A percentile compares a stretch with the other conserved stretches of the same genome.
phyloP scores from a whole-genome alignment of 345 rosid species.

The Dipteronia dyeriana region DNA sequence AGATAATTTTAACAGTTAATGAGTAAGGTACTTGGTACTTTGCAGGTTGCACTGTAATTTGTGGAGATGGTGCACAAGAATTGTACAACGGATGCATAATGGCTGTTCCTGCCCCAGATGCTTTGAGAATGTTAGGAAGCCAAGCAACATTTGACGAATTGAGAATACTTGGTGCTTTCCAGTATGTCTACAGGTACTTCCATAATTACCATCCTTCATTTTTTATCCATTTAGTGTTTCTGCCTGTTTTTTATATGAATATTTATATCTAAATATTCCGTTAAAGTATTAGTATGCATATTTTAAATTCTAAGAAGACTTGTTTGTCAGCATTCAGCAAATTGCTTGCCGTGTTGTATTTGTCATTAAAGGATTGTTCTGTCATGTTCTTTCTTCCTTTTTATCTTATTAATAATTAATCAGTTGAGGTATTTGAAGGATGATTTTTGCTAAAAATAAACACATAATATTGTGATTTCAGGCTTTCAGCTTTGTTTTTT shows the following conservation, averaged over 20 bases:
- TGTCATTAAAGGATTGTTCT: too few relatives aligned
- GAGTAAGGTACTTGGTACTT: not conserved
- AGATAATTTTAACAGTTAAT: not conserved
- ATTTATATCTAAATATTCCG: not conserved
- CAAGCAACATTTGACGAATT: conserved; percentile 69
- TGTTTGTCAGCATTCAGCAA: not conserved
- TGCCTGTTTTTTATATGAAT: not conserved
- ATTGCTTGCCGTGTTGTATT: not conserved
- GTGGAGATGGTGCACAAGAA: conserved; percentile 54
- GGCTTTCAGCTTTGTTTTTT: too few relatives aligned
- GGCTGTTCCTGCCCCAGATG: conserved; percentile 83
- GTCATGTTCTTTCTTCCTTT: not conserved
- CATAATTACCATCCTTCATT: not conserved
- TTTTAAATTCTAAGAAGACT: not conserved
- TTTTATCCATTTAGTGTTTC: not conserved
- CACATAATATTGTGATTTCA: too few relatives aligned
- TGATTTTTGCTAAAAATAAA: not conserved
- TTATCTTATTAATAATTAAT: not conserved
- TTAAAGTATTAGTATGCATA: not conserved
- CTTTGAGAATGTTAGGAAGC: conserved; percentile 57
- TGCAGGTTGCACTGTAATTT: conserved; percentile 50
- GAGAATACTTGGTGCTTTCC: conserved; percentile 82
- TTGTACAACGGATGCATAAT: conserved; percentile 51
- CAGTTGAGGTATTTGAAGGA: not conserved
- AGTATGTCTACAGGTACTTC: conserved; percentile 67